Conservation (phyloP, 2,329 filamentous ascomycete species). For the Grosmannia serpens region DNA sequence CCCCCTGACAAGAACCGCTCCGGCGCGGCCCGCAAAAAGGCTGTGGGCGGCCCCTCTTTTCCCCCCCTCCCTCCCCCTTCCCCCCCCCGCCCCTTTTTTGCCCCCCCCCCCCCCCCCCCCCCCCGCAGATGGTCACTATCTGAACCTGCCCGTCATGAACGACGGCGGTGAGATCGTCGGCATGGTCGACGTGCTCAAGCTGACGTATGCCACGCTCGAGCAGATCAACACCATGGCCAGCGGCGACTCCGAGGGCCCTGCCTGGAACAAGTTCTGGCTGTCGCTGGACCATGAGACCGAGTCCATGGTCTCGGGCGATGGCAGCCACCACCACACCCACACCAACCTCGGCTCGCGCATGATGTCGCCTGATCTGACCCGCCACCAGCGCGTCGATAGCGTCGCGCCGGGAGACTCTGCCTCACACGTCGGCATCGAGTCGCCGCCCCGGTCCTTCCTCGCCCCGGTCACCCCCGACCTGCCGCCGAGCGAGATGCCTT, state of each 20-base stretch:
- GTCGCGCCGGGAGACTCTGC: slow-evolving; percentile 90
- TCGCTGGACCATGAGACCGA: slow-evolving; percentile 91
- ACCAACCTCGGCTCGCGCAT: slow-evolving; percentile 53
- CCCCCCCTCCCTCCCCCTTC: too few species aligned
- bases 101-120: too few species aligned
- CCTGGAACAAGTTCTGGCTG: slow-evolving; percentile 99
- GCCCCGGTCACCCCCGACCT: slow-evolving; percentile 37
- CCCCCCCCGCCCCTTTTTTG: too few species aligned
- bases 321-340: slow-evolving; percentile 55
- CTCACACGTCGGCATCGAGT: slow-evolving; percentile 77
- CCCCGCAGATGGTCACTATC: slow-evolving; percentile 77
- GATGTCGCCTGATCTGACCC: slow-evolving; percentile 58
- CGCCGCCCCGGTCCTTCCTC: slow-evolving; percentile 55
- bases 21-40: too few species aligned
- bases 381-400: slow-evolving; percentile 51
- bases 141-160: slow-evolving; percentile 98
- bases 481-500: slow-evolving; percentile 60
- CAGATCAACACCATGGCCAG: slow-evolving; percentile 94
- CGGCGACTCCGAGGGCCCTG: slow-evolving; percentile 81
- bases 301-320: slow-evolving; percentile 89
- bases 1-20: too few species aligned
- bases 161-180: slow-evolving; percentile 93
- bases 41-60: too few species aligned
- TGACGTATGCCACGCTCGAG: slow-evolving; percentile 95
- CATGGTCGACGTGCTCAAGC: slow-evolving; percentile 97